These are phyloP conservation scores for Coemansia sp. DNA, from an alignment of 192 early-diverging fungal species.

Conservation along the genomic window DNA sequence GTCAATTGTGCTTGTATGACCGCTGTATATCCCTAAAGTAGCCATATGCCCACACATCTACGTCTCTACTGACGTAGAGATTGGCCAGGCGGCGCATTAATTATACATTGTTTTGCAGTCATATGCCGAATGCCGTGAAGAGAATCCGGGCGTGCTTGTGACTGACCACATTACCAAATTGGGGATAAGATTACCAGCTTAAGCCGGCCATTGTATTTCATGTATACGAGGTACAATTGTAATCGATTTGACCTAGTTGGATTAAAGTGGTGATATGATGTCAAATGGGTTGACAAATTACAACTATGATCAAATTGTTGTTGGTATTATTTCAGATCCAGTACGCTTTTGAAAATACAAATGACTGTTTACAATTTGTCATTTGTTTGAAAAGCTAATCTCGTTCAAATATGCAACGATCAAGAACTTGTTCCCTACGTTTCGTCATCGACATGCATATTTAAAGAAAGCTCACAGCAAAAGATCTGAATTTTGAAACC, in stretches of 20 bases:
- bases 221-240: neutral
- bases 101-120: slow-evolving; percentile 14
- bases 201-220: neutral
- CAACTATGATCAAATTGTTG: too few relatives aligned
- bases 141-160: neutral
- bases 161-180: neutral
- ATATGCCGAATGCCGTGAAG: neutral
- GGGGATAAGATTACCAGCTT: neutral
- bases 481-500: neutral
- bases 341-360: too few relatives aligned
- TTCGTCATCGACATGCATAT: neutral
- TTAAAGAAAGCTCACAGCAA: neutral
- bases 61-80: neutral
- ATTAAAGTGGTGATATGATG: neutral
- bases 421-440: too few relatives aligned
- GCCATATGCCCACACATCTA: neutral
- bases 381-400: too few relatives aligned
- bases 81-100: slow-evolving; percentile 11
- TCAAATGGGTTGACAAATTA: too few relatives aligned
- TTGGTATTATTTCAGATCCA: too few relatives aligned
- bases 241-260: neutral
- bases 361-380: too few relatives aligned
- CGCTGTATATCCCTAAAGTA: neutral
- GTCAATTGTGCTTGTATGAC: neutral
- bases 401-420: too few relatives aligned